Percentiles rank a stretch among this genome's conserved stretches.
Evolutionary conservation across 2,329 filamentous ascomycete genomes (phyloP).

Genomic region (Trichoderma sp.): DNA sequence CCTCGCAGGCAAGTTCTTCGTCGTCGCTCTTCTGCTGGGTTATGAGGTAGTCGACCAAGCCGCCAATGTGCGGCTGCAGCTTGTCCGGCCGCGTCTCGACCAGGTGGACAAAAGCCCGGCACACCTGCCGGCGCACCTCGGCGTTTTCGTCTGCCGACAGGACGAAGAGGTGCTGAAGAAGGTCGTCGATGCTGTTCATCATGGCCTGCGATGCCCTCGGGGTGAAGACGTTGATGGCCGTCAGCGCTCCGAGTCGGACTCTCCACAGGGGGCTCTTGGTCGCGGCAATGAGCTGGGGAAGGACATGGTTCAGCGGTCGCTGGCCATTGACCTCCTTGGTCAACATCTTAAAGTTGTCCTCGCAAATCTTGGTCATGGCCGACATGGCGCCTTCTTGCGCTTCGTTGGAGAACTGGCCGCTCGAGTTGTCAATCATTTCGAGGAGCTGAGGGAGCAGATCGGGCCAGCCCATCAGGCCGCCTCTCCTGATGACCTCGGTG

Average conservation of each 20-base stretch:
- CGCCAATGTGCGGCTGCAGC: slow-evolving; percentile 82
- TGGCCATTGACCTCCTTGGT: slow-evolving; percentile 88
- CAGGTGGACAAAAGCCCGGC: slow-evolving; percentile 87
- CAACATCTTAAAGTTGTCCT: slow-evolving; percentile 86
- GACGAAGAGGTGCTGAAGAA: slow-evolving; percentile 81
- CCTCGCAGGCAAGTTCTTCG: slow-evolving; percentile 87
- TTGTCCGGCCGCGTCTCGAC: slow-evolving; percentile 90
- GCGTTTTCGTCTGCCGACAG: slow-evolving; percentile 75
- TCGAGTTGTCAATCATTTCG: slow-evolving; percentile 72
- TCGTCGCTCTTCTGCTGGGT: slow-evolving; percentile 86
- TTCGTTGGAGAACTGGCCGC: slow-evolving; percentile 66
- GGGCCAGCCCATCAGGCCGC: slow-evolving; percentile 87
- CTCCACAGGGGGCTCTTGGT: slow-evolving; percentile 75
- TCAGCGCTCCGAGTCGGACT: slow-evolving; percentile 78
- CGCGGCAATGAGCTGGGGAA: slow-evolving; percentile 88
- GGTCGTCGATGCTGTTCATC: slow-evolving; percentile 74
- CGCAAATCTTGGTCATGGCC: slow-evolving; percentile 91
- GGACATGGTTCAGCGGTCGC: slow-evolving; percentile 81
- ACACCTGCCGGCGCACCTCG: slow-evolving; percentile 90
- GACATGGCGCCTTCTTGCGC: slow-evolving; percentile 93
- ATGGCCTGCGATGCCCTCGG: slow-evolving; percentile 81
- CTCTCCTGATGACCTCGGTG: slow-evolving; percentile 83
- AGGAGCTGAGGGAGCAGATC: slow-evolving; percentile 84
- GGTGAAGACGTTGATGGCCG: slow-evolving; percentile 89
- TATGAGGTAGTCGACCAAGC: slow-evolving; percentile 90